Evolutionary conservation across 176 grass and related monocot genomes (phyloP).

Genomic region (Zoysia japonica): DNA sequence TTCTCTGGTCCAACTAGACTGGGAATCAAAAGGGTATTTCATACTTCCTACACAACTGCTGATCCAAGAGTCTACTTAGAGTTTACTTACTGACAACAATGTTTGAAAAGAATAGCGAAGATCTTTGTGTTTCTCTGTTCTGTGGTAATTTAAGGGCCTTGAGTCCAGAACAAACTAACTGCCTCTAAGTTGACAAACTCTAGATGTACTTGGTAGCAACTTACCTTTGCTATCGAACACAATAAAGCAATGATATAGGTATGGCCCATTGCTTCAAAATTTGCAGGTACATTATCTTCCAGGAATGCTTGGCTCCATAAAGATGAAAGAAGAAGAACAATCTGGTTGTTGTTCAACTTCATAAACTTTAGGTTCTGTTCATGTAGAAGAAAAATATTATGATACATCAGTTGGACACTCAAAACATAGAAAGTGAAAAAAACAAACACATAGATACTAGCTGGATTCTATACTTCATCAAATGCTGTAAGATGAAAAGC

Average conservation of each 20-base stretch:
- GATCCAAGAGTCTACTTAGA: not conserved
- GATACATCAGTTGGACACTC: constrained; percentile 12
- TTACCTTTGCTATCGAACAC: constrained; percentile 70
- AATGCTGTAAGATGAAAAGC: constrained; percentile 17
- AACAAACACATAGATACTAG: constrained; percentile 16
- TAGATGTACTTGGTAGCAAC: constrained; percentile 7
- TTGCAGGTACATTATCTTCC: constrained; percentile 75
- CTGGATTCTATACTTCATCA: constrained; percentile 50
- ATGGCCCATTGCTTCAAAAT: constrained; percentile 88
- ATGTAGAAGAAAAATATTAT: constrained; percentile 32
- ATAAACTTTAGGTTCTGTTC: constrained; percentile 68
- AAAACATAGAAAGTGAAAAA: not conserved
- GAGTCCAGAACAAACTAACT: constrained; percentile 11
- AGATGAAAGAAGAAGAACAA: constrained; percentile 86
- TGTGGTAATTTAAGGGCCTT: constrained; percentile 13
- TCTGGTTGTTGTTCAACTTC: constrained; percentile 78
- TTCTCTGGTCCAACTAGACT: not conserved
- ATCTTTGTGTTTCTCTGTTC: not conserved
- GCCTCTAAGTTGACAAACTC: not conserved
- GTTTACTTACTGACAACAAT: not conserved
- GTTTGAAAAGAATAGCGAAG: not conserved
- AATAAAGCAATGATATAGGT: constrained; percentile 75
- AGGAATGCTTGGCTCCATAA: constrained; percentile 85
- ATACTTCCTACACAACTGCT: constrained; percentile 25
- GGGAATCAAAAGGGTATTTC: constrained; percentile 13